Conservation (phyloP, 495 filamentous ascomycete species). For the Talaromyces adpressus region DNA sequence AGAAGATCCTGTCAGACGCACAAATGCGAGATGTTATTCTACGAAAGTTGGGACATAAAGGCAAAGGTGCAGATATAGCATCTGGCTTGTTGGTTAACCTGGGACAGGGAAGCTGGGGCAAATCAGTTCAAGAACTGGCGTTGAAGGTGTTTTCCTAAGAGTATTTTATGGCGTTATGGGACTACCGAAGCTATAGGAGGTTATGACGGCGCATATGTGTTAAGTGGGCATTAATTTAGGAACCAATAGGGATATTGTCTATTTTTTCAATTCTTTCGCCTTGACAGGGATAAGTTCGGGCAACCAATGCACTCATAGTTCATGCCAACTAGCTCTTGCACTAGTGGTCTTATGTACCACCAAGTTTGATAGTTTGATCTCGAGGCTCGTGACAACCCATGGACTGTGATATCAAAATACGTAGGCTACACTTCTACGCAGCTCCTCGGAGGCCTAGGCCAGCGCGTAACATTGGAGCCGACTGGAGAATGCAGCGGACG, state of each 20-base stretch:
- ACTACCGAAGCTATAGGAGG: background rate
- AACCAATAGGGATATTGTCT: background rate
- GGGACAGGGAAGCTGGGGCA: slow-evolving; percentile 36
- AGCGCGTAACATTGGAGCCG: background rate
- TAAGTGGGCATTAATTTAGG: background rate
- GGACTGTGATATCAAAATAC: no score
- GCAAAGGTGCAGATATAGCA: slow-evolving; percentile 13
- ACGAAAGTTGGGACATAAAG: slow-evolving; percentile 19
- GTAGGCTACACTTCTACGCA: no score
- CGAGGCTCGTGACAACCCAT: no score
- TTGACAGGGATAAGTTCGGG: background rate
- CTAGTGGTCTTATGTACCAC: background rate
- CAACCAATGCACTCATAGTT: background rate
- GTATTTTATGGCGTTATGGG: background rate
- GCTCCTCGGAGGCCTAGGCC: background rate
- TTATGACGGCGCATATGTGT: background rate
- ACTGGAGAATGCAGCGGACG: background rate
- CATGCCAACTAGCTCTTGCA: background rate
- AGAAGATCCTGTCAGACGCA: slow-evolving; percentile 19
- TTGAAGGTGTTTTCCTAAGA: slow-evolving; percentile 23
- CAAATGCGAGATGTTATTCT: slow-evolving; percentile 33
- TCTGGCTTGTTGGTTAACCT: slow-evolving; percentile 9
- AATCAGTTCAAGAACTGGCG: slow-evolving; percentile 30
- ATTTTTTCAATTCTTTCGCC: background rate
- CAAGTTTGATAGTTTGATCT: background rate